Percentiles rank a stretch among this genome's conserved stretches.
phyloP scores from a whole-genome alignment of 257 asterid species.

The Jacaranda mimosifolia region DNA sequence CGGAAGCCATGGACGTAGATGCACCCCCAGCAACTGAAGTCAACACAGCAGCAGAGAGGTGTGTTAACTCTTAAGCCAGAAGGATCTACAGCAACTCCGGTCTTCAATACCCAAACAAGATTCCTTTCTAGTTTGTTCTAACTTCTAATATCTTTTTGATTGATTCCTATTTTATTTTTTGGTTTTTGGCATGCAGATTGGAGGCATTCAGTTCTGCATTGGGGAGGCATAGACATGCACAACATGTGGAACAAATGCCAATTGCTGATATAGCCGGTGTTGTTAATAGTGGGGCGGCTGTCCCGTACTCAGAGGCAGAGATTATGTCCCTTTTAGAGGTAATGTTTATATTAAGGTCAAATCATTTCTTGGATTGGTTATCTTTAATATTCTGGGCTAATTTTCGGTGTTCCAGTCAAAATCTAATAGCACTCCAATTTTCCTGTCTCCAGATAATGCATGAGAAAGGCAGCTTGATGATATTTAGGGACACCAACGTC shows the following conservation, averaged over 20 bases:
- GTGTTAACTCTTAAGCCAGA: constrained; percentile 23
- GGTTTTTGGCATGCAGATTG: constrained; percentile 51
- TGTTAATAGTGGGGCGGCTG: constrained; percentile 68
- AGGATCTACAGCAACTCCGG: constrained; percentile 3
- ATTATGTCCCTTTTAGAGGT: constrained; percentile 81
- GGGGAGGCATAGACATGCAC: constrained; percentile 76
- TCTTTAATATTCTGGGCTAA: not conserved
- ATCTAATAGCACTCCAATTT: constrained; percentile 21
- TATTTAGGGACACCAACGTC: constrained; percentile 48
- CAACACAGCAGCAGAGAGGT: constrained; percentile 64
- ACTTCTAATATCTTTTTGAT: not conserved
- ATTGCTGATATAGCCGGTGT: constrained; percentile 74
- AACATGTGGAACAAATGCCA: constrained; percentile 74
- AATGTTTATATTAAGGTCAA: constrained; percentile 20
- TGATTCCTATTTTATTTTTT: not conserved
- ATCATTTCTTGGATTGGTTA: not conserved
- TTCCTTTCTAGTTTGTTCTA: not conserved
- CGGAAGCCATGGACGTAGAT: constrained; percentile 82
- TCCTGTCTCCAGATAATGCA: constrained; percentile 65
- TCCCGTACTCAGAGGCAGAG: constrained; percentile 68
- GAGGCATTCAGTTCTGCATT: constrained; percentile 73
- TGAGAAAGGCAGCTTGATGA: constrained; percentile 62
- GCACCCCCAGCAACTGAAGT: constrained; percentile 58
- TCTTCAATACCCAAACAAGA: constrained; percentile 20
- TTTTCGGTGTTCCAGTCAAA: not conserved